Conservation (phyloP, 495 filamentous ascomycete genomes). For the Aspergillus kassunensis region DNA sequence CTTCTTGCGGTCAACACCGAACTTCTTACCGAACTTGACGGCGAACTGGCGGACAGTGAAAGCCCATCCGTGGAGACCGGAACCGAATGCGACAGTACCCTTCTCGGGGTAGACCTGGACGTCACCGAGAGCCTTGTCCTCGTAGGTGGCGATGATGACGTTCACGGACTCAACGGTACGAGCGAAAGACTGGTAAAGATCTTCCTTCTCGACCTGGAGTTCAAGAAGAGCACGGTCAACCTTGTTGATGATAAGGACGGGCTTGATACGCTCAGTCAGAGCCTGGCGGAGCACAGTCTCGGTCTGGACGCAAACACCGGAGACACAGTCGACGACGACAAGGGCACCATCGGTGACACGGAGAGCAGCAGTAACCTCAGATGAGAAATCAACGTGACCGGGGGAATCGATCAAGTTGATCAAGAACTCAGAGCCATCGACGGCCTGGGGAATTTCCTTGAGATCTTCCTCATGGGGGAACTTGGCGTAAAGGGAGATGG, state of each 20-base stretch:
- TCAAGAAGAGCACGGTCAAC: constrained; percentile 98
- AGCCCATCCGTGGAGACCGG: constrained; percentile 99
- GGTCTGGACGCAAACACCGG: constrained; percentile 98
- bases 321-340: constrained; percentile 98
- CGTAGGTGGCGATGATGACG: constrained; percentile 98
- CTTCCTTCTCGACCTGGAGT: constrained; percentile 96
- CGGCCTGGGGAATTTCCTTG: constrained; percentile 90
- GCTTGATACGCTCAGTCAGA: constrained; percentile 99
- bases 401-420: constrained; percentile 99
- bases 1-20: constrained; percentile 98
- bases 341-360: constrained; percentile 99
- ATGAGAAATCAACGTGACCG: constrained; percentile 99
- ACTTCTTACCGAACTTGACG: constrained; percentile 96
- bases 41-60: constrained; percentile 99
- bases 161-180: constrained; percentile 99
- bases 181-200: constrained; percentile 98
- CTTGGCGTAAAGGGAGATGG: constrained; percentile 94
- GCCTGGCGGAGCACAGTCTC: constrained; percentile 99
- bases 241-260: constrained; percentile 99
- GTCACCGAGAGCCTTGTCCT: constrained; percentile 94
- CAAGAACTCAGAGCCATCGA: constrained; percentile 91
- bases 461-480: constrained; percentile 79
- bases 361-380: constrained; percentile 97
- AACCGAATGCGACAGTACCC: constrained; percentile 98
- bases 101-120: constrained; percentile 95